phyloP scores from a whole-genome alignment of 148 eudicot species.

The Simmondsia chinensis region DNA sequence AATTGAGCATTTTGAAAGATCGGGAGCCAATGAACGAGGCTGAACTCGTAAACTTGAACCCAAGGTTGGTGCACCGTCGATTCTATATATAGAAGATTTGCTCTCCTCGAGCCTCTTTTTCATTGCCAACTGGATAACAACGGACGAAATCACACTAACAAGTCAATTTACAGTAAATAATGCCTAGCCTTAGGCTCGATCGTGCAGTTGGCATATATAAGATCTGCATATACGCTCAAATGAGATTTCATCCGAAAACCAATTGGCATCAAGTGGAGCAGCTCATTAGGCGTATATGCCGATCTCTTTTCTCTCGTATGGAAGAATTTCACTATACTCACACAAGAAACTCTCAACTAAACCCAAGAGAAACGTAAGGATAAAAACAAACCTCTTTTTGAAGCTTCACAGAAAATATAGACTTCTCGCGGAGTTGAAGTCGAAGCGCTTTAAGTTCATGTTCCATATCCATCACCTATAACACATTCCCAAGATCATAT shows the following conservation, averaged over 20 bases:
- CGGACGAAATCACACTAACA: too few species aligned
- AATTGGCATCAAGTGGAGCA: too few species aligned
- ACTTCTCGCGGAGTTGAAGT: slow-evolving; percentile 74
- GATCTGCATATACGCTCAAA: too few species aligned
- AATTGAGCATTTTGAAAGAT: slow-evolving; percentile 70
- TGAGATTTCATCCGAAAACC: too few species aligned
- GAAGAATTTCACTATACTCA: too few species aligned
- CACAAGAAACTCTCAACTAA: too few species aligned
- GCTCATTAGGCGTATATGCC: too few species aligned
- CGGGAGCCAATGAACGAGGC: slow-evolving; percentile 58
- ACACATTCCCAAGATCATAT: slow-evolving; percentile 1
- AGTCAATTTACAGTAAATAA: not conserved
- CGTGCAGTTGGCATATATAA: too few species aligned
- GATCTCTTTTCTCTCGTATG: too few species aligned
- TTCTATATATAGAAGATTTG: slow-evolving; percentile 43
- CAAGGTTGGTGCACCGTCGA: slow-evolving; percentile 60
- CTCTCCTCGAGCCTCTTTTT: slow-evolving; percentile 80
- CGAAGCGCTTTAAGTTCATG: slow-evolving; percentile 88
- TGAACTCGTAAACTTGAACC: slow-evolving; percentile 73
- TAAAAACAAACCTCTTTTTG: slow-evolving; percentile 64
- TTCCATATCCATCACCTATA: slow-evolving; percentile 93
- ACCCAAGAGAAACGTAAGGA: not conserved
- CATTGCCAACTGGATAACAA: slow-evolving; percentile 54
- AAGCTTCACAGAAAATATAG: slow-evolving; percentile 70
- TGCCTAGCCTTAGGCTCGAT: too few species aligned